Percentiles rank a stretch among this genome's conserved stretches.
phyloP scores from a whole-genome alignment of 371 early-diverging fungal genomes.

The Batkoa obscura region DNA sequence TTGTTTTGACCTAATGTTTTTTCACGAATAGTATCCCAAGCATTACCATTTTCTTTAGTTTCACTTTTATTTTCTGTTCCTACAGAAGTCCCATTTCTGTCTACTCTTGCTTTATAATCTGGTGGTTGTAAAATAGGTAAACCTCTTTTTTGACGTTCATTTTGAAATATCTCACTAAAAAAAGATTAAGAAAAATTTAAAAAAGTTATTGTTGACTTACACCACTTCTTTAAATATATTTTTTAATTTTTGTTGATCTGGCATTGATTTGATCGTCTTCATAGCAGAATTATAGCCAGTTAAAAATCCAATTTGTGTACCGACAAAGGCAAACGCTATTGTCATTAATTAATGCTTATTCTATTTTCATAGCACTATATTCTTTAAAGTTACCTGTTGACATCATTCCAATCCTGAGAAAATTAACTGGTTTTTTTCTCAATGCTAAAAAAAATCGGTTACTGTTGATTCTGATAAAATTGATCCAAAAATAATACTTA shows the following conservation, averaged over 20 bases:
- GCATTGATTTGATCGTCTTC: not conserved
- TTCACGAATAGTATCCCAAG: not conserved
- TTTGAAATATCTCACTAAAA: not conserved
- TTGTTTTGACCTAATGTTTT: not conserved
- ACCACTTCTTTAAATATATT: not conserved
- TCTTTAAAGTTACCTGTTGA: not conserved
- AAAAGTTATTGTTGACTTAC: not conserved
- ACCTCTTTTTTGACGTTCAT: not conserved
- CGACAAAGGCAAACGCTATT: not conserved
- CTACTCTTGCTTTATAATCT: not conserved
- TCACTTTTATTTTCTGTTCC: not conserved
- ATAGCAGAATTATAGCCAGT: not conserved
- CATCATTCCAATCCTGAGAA: not conserved
- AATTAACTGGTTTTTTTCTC: not conserved
- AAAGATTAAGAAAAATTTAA: not conserved
- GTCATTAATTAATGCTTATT: not conserved
- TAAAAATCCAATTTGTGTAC: not conserved
- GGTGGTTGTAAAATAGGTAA: not conserved
- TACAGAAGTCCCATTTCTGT: not conserved
- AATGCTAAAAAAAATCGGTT: not conserved
- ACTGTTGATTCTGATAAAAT: not conserved
- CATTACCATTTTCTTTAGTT: not conserved
- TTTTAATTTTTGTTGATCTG: not conserved
- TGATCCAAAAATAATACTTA: no score
- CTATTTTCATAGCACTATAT: not conserved